A percentile compares a stretch with the other conserved stretches of the same genome.
Conservation (phyloP, 768 basidiomycete genomes). For the Neoboletus brunneissimus region DNA sequence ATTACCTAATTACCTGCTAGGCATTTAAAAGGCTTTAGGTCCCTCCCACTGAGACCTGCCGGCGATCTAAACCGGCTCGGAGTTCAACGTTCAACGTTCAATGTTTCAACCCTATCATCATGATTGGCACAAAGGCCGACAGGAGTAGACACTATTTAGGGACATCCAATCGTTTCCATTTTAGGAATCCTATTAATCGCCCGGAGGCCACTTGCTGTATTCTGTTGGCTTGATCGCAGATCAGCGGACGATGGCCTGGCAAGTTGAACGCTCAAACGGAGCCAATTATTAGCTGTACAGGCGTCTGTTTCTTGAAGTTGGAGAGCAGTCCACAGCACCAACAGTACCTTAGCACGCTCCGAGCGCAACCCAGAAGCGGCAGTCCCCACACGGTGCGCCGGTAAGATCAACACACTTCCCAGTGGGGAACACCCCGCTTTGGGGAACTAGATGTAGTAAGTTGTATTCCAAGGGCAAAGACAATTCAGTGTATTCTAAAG, state of each 20-base stretch:
- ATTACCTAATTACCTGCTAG: too few species aligned
- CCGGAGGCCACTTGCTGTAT: slow-evolving; percentile 14
- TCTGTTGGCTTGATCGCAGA: background rate
- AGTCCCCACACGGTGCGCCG: background rate
- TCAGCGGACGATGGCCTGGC: background rate
- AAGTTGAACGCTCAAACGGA: background rate
- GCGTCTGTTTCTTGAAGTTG: slow-evolving; percentile 2
- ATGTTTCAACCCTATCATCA: background rate
- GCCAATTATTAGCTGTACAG: slow-evolving; percentile 5
- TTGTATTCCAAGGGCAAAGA: background rate
- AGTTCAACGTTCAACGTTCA: background rate
- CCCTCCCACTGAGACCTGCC: too few species aligned
- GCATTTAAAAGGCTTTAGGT: too few species aligned
- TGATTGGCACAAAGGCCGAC: background rate
- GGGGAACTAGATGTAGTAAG: too few species aligned
- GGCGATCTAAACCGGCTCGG: background rate
- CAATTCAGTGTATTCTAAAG: background rate
- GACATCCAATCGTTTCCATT: background rate
- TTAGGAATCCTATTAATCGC: background rate
- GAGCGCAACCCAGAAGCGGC: background rate
- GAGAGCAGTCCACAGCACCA: background rate
- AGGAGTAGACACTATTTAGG: background rate
- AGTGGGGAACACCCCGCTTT: background rate
- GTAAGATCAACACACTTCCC: background rate
- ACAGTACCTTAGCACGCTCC: background rate